A percentile compares a stretch with the other conserved stretches of the same genome.
These are phyloP conservation scores for Musa troglodytarum DNA, from an alignment of 176 grass and related monocot species.

Conservation along the genomic window DNA sequence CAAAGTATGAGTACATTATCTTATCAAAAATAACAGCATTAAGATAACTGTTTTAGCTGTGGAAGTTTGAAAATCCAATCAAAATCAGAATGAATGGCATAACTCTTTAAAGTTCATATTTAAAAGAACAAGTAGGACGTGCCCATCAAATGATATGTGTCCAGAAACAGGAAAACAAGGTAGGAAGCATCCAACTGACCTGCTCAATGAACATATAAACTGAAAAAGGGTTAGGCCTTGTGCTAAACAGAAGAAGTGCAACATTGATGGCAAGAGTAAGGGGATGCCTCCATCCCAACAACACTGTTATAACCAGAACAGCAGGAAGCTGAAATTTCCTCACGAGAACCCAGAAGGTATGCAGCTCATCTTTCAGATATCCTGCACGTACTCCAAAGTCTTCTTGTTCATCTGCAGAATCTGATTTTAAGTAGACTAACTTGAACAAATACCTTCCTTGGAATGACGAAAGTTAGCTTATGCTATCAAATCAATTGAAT, in stretches of 20 bases:
- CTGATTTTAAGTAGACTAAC: neutral
- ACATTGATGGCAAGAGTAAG: constrained; percentile 53
- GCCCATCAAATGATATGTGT: neutral
- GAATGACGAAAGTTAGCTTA: neutral
- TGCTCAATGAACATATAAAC: constrained; percentile 77
- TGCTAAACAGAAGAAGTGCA: constrained; percentile 68
- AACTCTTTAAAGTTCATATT: neutral
- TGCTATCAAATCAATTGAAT: neutral
- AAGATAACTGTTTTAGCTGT: neutral
- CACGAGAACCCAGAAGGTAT: constrained; percentile 36
- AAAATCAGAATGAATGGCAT: neutral
- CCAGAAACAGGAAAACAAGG: neutral
- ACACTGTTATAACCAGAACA: constrained; percentile 54
- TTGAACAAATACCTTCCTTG: neutral
- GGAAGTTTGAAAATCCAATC: neutral
- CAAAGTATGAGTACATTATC: too few relatives aligned
- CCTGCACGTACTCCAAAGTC: constrained; percentile 17
- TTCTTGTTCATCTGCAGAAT: neutral
- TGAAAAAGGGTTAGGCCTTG: constrained; percentile 59
- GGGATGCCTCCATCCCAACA: constrained; percentile 54
- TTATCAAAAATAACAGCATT: too few relatives aligned
- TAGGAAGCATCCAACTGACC: constrained; percentile 33
- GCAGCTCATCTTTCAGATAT: constrained; percentile 32
- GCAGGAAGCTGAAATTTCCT: constrained; percentile 64
- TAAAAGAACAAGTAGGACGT: constrained; percentile 11